phyloP scores from a whole-genome alignment of 345 rosid genomes.

The Anacardium occidentale region DNA sequence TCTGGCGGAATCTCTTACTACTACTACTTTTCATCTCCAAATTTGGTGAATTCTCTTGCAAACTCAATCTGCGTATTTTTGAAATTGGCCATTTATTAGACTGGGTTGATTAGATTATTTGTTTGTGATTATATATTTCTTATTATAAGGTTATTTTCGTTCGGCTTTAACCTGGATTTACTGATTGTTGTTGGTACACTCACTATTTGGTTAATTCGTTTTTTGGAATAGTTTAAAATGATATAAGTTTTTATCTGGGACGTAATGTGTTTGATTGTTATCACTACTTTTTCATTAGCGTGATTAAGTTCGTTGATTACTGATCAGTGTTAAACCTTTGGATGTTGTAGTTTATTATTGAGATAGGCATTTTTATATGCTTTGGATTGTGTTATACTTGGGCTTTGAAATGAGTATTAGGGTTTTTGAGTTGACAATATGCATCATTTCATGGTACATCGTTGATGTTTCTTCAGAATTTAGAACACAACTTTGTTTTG shows the following conservation, averaged over 20 bases:
- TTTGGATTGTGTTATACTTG: not conserved
- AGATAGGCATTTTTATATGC: not conserved
- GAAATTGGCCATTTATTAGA: not conserved
- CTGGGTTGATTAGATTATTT: not conserved
- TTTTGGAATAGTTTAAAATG: not conserved
- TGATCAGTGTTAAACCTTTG: not conserved
- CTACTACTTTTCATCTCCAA: constrained; percentile 52
- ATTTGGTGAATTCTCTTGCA: constrained; percentile 44
- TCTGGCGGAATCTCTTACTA: constrained; percentile 78
- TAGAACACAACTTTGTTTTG: not conserved
- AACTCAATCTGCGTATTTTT: constrained; percentile 14
- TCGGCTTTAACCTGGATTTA: not conserved
- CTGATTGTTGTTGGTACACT: not conserved
- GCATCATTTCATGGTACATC: too few relatives aligned
- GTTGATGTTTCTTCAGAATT: not conserved
- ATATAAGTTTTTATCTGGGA: not conserved
- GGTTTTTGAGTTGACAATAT: not conserved
- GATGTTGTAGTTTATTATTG: too few relatives aligned
- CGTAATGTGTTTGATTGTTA: not conserved
- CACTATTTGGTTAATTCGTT: not conserved
- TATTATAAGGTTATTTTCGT: not conserved
- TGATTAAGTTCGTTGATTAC: not conserved
- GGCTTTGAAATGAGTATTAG: not conserved
- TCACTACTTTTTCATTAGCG: not conserved
- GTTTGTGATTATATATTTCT: not conserved